A percentile compares a stretch with the other conserved stretches of the same genome.
Conservation (phyloP, 441 rosid genomes). For the Gossypium davidsonii region DNA sequence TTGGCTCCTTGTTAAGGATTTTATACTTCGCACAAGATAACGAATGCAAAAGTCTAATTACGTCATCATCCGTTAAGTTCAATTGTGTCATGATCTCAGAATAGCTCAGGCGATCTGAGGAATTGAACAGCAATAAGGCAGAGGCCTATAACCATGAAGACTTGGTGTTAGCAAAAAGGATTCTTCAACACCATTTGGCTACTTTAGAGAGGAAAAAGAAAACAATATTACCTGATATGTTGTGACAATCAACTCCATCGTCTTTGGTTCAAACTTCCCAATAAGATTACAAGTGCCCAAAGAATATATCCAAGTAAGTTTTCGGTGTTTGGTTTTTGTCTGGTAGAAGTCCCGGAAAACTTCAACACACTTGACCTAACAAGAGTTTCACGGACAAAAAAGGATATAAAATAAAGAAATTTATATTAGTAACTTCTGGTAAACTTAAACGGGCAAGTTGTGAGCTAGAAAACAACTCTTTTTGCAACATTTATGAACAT, state of each 20-base stretch:
- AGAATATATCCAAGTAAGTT: constrained; percentile 49
- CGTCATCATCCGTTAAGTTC: constrained; percentile 31
- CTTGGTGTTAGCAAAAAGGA: background rate
- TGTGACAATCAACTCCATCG: constrained; percentile 42
- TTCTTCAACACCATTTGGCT: background rate
- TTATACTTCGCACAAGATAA: constrained; percentile 27
- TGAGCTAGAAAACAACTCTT: background rate
- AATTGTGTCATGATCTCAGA: constrained; percentile 35
- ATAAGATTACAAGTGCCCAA: constrained; percentile 40
- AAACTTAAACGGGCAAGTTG: background rate
- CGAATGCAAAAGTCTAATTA: constrained; percentile 32
- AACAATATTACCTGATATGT: constrained; percentile 36
- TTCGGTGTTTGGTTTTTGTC: constrained; percentile 32
- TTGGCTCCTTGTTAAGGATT: constrained; percentile 18
- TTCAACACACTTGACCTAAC: constrained; percentile 42
- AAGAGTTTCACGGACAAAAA: background rate
- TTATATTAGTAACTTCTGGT: background rate
- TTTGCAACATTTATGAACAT: background rate
- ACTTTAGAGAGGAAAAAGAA: background rate
- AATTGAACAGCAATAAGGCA: constrained; percentile 33
- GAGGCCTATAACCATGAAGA: constrained; percentile 22
- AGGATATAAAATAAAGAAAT: background rate
- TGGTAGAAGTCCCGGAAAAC: constrained; percentile 44
- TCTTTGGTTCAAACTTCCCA: constrained; percentile 45
- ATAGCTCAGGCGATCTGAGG: constrained; percentile 33